These are phyloP conservation scores for Neurospora sp. DNA, from an alignment of 495 filamentous ascomycete genomes.

Conservation along the genomic window DNA sequence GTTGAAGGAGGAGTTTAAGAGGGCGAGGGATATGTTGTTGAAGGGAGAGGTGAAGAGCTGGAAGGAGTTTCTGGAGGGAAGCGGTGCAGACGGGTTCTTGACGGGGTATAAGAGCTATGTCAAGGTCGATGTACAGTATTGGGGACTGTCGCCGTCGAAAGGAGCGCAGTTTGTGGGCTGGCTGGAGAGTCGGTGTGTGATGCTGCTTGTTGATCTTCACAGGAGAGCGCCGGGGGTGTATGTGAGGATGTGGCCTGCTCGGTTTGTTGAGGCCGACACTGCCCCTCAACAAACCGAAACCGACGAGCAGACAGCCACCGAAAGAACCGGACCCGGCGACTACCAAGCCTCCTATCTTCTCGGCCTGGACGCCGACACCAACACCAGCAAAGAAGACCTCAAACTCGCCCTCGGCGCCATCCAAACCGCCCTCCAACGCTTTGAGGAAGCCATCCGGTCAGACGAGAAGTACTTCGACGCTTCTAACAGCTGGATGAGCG, in stretches of 20 bases:
- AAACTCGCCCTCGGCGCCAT: slow-evolving; percentile 23
- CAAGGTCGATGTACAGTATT: slow-evolving; percentile 45
- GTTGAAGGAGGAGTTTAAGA: slow-evolving; percentile 38
- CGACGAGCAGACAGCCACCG: neutral
- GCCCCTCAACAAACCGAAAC: neutral
- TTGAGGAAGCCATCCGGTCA: slow-evolving; percentile 33
- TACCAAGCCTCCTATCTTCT: slow-evolving; percentile 48
- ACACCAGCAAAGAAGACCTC: slow-evolving; percentile 20
- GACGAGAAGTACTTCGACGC: slow-evolving; percentile 41
- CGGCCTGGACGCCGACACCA: slow-evolving; percentile 30
- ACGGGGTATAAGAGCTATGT: slow-evolving; percentile 35
- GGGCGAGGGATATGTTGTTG: slow-evolving; percentile 12
- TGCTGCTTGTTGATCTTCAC: slow-evolving; percentile 42
- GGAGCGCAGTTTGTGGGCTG: slow-evolving; percentile 40
- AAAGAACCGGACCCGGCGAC: slow-evolving; percentile 17
- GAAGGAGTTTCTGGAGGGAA: neutral
- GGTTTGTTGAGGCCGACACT: slow-evolving; percentile 29
- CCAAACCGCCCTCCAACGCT: slow-evolving; percentile 31
- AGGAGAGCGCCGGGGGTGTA: slow-evolving; percentile 33
- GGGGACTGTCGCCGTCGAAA: slow-evolving; percentile 37
- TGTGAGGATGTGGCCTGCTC: slow-evolving; percentile 47
- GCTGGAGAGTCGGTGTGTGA: slow-evolving; percentile 42
- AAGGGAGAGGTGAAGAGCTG: neutral
- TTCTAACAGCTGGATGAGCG: slow-evolving; percentile 36
- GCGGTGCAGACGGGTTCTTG: slow-evolving; percentile 32